Percentiles rank a stretch among this genome's conserved stretches.
Evolutionary conservation across 108 stramenopile species (phyloP).

Genomic region (Seminavis robusta): DNA sequence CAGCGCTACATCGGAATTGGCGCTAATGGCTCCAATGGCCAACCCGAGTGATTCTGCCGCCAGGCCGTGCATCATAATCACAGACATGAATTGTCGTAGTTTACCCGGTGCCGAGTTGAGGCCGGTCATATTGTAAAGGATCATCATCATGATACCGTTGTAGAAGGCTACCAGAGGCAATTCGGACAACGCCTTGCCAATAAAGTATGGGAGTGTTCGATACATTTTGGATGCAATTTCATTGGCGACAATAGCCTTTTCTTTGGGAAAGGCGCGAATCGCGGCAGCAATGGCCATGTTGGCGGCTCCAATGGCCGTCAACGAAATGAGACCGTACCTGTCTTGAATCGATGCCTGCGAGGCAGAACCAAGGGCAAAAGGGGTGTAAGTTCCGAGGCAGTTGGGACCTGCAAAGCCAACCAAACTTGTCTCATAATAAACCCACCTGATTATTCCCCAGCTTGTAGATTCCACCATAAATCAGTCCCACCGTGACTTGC

Average conservation of each 20-base stretch:
- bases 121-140: slow-evolving; percentile 81
- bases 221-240: slow-evolving; percentile 79
- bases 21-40: slow-evolving; percentile 61
- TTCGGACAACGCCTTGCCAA: slow-evolving; percentile 91
- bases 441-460: slow-evolving; percentile 64
- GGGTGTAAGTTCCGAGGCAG: too few species aligned
- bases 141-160: slow-evolving; percentile 72
- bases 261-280: slow-evolving; percentile 81
- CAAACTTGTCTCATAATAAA: background rate
- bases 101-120: slow-evolving; percentile 45
- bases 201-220: slow-evolving; percentile 85
- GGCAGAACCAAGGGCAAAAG: background rate
- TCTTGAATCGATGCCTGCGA: slow-evolving; percentile 76
- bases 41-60: slow-evolving; percentile 71
- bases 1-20: slow-evolving; percentile 69
- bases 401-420: background rate
- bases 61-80: slow-evolving; percentile 71
- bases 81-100: slow-evolving; percentile 76
- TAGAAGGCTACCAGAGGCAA: slow-evolving; percentile 82
- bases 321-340: slow-evolving; percentile 78
- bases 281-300: slow-evolving; percentile 87
- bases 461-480: slow-evolving; percentile 84
- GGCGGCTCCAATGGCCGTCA: slow-evolving; percentile 78
- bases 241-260: slow-evolving; percentile 71
- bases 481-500: slow-evolving; percentile 74